Percentiles rank a stretch among this genome's conserved stretches.
phyloP scores from a whole-genome alignment of 305 asterid species.

The Caryopteris hybrid region DNA sequence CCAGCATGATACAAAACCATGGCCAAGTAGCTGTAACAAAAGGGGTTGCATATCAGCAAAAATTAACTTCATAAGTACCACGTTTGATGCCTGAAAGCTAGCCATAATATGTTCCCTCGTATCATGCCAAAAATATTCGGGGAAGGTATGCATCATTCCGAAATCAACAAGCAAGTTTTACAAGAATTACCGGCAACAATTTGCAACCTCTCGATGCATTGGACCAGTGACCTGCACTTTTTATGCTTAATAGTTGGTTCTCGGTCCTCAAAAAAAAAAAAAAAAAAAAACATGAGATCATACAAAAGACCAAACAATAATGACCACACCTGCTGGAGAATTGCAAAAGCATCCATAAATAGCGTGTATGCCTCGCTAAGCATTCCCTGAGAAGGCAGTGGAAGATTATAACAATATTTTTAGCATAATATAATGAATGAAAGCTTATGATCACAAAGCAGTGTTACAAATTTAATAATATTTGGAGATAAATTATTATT shows the following conservation, averaged over 20 bases:
- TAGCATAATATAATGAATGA: not conserved
- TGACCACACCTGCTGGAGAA: slow-evolving; percentile 75
- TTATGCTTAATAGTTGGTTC: slow-evolving; percentile 7
- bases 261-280: not conserved
- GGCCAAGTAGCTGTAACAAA: slow-evolving; percentile 69
- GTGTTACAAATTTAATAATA: not conserved
- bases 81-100: not conserved
- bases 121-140: not conserved
- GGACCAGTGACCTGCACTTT: slow-evolving; percentile 89
- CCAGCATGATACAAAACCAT: slow-evolving; percentile 98
- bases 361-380: slow-evolving; percentile 80
- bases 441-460: not conserved
- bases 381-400: slow-evolving; percentile 55
- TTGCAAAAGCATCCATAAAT: slow-evolving; percentile 82
- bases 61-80: not conserved
- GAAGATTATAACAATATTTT: not conserved
- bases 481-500: not conserved
- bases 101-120: not conserved
- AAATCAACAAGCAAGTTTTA: slow-evolving; percentile 15
- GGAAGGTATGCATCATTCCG: not conserved
- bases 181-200: slow-evolving; percentile 77
- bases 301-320: not conserved
- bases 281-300: not conserved
- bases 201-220: slow-evolving; percentile 96
- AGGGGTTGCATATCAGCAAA: slow-evolving; percentile 3